A percentile compares a stretch with the other conserved stretches of the same genome.
Evolutionary conservation across 768 basidiomycete species (phyloP).

Genomic region (Guyanaporus albipodus): DNA sequence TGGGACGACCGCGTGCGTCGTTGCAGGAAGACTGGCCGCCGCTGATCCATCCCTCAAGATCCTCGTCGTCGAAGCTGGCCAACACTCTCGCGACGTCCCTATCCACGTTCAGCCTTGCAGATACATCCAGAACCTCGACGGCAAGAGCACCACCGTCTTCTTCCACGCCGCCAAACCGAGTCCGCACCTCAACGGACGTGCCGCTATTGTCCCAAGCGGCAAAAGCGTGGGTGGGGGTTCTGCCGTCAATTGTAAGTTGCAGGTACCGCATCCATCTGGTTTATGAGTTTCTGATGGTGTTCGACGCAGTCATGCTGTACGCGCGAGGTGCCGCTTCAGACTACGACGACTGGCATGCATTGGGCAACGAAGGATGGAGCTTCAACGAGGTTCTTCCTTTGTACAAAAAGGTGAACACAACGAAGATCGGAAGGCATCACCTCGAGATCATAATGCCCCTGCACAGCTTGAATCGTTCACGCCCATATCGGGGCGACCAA

Average conservation of each 20-base stretch:
- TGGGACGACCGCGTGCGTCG: constrained; percentile 54
- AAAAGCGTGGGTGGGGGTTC: constrained; percentile 62
- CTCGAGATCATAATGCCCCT: constrained; percentile 28
- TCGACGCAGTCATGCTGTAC: constrained; percentile 43
- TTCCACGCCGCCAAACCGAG: constrained; percentile 39
- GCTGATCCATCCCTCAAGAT: constrained; percentile 54
- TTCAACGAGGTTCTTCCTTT: constrained; percentile 54
- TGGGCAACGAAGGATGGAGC: constrained; percentile 60
- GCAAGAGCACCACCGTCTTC: constrained; percentile 40
- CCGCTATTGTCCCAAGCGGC: constrained; percentile 41
- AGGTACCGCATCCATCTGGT: too few relatives aligned
- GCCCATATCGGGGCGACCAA: constrained; percentile 26
- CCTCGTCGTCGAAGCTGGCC: constrained; percentile 58
- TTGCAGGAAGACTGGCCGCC: constrained; percentile 47
- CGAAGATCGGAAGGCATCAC: neutral
- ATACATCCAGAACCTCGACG: constrained; percentile 40
- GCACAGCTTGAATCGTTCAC: constrained; percentile 42
- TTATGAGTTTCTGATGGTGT: too few relatives aligned
- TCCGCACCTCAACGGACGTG: constrained; percentile 43
- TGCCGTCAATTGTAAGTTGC: constrained; percentile 50
- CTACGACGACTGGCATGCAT: constrained; percentile 55
- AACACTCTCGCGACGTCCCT: constrained; percentile 43
- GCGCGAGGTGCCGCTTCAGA: constrained; percentile 58
- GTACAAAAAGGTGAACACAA: constrained; percentile 45
- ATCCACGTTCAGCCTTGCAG: constrained; percentile 53